Conservation (phyloP, 2,329 filamentous ascomycete genomes). For the Furcasterigmium sp. region DNA sequence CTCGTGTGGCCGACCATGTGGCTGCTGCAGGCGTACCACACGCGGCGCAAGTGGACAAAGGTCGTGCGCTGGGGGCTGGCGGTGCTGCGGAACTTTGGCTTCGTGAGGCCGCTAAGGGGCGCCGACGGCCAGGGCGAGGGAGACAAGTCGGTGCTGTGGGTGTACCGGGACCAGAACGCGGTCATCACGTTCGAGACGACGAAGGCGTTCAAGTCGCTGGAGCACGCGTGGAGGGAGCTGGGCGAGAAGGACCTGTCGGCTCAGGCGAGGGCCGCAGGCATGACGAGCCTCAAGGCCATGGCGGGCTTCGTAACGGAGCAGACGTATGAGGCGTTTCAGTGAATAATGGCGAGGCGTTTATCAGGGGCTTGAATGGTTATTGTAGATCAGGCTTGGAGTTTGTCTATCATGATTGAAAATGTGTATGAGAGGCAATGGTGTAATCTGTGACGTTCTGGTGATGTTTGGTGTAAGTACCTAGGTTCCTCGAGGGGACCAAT, state of each 20-base stretch:
- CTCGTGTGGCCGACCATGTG: conserved; percentile 30
- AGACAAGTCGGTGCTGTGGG: conserved; percentile 14
- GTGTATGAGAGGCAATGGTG: no score
- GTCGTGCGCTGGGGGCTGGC: conserved; percentile 21
- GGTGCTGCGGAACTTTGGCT: conserved; percentile 28
- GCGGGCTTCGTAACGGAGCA: conserved; percentile 24
- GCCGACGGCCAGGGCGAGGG: conserved; percentile 9
- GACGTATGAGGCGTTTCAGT: conserved; percentile 8
- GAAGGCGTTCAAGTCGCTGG: conserved; percentile 21
- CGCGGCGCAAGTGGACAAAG: conserved; percentile 24
- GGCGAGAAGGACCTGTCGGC: conserved; percentile 18
- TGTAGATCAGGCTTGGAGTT: no score
- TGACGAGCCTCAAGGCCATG: conserved; percentile 22
- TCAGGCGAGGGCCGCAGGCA: conserved; percentile 20
- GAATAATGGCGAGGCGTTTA: no score
- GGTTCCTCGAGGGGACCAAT: no score
- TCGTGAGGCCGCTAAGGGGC: conserved; percentile 12
- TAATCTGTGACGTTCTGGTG: no score
- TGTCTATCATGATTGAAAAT: no score
- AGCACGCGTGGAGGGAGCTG: conserved; percentile 21
- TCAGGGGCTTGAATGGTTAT: no score
- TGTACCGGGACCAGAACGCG: conserved; percentile 15
- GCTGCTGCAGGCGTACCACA: conserved; percentile 24
- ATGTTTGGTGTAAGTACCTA: no score
- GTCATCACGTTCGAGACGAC: conserved; percentile 29